Evolutionary conservation across 352 stramenopile genomes (phyloP).

Genomic region (Phytopythium oedochilum): DNA sequence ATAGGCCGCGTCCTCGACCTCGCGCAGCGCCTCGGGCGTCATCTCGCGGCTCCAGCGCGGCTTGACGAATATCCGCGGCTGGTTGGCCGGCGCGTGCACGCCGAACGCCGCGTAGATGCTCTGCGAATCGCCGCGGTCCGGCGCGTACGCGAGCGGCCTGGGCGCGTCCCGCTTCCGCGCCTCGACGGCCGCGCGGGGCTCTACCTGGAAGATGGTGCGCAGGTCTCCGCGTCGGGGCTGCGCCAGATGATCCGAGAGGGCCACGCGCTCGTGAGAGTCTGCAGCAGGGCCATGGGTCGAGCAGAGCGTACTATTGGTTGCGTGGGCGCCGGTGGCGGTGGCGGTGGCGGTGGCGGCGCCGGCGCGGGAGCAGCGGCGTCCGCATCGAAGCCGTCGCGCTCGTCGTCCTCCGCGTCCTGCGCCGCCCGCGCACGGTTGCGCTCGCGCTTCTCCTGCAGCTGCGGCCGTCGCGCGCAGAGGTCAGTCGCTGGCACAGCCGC

Average conservation of each 20-base stretch:
- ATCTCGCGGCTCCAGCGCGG: slow-evolving; percentile 60
- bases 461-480: not conserved
- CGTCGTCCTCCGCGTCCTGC: slow-evolving; percentile 15
- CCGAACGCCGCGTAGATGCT: slow-evolving; percentile 61
- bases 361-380: not conserved
- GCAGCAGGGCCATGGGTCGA: not conserved
- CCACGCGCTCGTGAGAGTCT: not conserved
- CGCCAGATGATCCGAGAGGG: not conserved
- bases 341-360: slow-evolving; percentile 8
- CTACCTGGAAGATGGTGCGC: slow-evolving; percentile 62
- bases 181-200: slow-evolving; percentile 51
- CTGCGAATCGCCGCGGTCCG: slow-evolving; percentile 61
- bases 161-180: slow-evolving; percentile 69
- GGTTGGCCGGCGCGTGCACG: slow-evolving; percentile 47
- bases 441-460: slow-evolving; percentile 77
- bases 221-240: slow-evolving; percentile 43
- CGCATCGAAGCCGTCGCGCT: not conserved
- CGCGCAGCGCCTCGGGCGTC: slow-evolving; percentile 57
- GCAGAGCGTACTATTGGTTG: slow-evolving; percentile 10
- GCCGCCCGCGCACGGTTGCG: slow-evolving; percentile 40
- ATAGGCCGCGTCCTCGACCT: slow-evolving; percentile 52
- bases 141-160: slow-evolving; percentile 45
- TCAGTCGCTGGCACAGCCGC: not conserved
- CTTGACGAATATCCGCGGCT: slow-evolving; percentile 61
- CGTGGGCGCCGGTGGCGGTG: slow-evolving; percentile 1